A percentile compares a stretch with the other conserved stretches of the same genome.
phyloP scores from a whole-genome alignment of 805 yeast genomes.

The Clavispora carvajalis region DNA sequence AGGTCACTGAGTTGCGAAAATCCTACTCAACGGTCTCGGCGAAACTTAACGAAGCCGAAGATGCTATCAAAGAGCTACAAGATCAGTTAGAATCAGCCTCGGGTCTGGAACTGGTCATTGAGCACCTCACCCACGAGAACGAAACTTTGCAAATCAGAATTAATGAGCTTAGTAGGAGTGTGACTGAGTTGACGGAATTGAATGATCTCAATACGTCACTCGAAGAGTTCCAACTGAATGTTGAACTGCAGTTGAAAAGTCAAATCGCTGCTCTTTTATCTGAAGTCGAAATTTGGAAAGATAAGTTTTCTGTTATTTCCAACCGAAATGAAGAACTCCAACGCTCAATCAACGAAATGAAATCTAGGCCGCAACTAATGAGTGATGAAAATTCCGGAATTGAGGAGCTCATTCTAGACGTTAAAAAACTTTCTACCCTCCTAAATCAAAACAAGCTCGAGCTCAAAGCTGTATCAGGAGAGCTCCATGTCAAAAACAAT shows the following conservation, averaged over 20 bases:
- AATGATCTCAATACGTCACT: slow-evolving; percentile 46
- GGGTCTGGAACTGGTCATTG: slow-evolving; percentile 33
- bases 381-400: not conserved
- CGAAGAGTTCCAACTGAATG: slow-evolving; percentile 39
- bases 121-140: slow-evolving; percentile 31
- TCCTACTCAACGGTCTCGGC: slow-evolving; percentile 2
- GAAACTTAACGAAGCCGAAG: slow-evolving; percentile 18
- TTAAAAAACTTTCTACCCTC: not conserved
- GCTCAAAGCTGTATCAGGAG: not conserved
- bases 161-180: slow-evolving; percentile 25
- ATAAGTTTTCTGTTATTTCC: not conserved
- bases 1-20: not conserved
- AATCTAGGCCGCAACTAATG: not conserved
- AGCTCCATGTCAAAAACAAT: not conserved
- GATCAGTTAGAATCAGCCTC: slow-evolving; percentile 28
- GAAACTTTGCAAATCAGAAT: slow-evolving; percentile 32
- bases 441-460: not conserved
- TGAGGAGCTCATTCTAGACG: not conserved
- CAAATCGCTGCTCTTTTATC: slow-evolving; percentile 27
- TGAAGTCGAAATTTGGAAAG: slow-evolving; percentile 7
- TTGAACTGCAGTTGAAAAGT: slow-evolving; percentile 39
- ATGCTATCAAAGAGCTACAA: slow-evolving; percentile 22
- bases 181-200: slow-evolving; percentile 45
- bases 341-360: not conserved
- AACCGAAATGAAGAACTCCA: not conserved